phyloP scores from a whole-genome alignment of 2,329 filamentous ascomycete species.

The Curvularia spicifera region DNA sequence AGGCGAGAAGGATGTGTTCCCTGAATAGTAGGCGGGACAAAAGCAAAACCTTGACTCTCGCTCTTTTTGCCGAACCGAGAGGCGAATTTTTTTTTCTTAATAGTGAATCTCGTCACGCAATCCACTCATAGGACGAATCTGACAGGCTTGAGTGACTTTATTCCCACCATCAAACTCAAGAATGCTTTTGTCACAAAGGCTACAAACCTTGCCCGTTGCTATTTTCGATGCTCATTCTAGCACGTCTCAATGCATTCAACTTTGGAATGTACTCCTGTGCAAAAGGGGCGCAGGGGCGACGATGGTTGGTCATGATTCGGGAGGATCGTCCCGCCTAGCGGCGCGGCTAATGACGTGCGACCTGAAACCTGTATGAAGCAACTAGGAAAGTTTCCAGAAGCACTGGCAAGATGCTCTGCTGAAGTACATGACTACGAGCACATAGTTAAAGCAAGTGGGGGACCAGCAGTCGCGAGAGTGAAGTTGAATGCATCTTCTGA shows the following conservation, averaged over 20 bases:
- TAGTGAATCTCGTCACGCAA: not conserved
- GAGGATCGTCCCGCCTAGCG: constrained; percentile 29
- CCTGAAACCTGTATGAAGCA: constrained; percentile 32
- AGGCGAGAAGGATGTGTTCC: constrained; percentile 1
- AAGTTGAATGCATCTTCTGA: not conserved
- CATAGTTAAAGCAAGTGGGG: not conserved
- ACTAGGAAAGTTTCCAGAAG: constrained; percentile 22
- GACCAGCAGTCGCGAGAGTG: not conserved
- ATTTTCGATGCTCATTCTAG: not conserved
- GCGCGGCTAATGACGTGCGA: constrained; percentile 33
- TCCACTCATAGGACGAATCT: not conserved
- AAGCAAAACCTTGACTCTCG: not conserved
- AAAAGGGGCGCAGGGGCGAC: constrained; percentile 16
- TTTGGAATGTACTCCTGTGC: not conserved
- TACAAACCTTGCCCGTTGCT: not conserved
- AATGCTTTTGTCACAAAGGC: not conserved
- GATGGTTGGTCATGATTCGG: constrained; percentile 18
- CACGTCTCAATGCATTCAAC: not conserved
- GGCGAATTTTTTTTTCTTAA: not conserved
- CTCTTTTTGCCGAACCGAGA: not conserved
- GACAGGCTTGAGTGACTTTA: not conserved
- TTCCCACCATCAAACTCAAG: not conserved
- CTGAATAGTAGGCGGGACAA: not conserved
- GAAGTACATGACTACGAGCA: not conserved
- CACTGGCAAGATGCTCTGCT: constrained; percentile 1